Evolutionary conservation across 2,329 filamentous ascomycete genomes (phyloP).

Genomic region (Fusarium staphyleae): DNA sequence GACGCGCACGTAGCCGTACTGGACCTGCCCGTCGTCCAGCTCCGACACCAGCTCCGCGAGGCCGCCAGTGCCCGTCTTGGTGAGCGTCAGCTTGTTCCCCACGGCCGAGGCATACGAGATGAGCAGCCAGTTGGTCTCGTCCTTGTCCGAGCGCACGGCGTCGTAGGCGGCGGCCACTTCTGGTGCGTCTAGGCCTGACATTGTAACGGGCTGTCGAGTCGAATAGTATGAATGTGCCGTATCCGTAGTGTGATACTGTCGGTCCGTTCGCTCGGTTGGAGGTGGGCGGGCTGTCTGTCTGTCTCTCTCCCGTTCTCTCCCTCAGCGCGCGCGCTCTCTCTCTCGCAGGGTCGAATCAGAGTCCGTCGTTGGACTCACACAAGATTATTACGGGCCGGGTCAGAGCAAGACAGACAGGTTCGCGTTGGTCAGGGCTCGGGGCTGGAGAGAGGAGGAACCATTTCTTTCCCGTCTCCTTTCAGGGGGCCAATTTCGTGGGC

Average conservation of each 20-base stretch:
- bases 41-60: constrained; percentile 62
- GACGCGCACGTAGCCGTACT: constrained; percentile 71
- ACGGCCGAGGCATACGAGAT: constrained; percentile 64
- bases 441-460: not conserved
- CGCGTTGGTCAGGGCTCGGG: constrained; percentile 23
- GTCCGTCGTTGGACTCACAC: not conserved
- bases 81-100: constrained; percentile 64
- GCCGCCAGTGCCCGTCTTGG: constrained; percentile 66
- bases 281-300: not conserved
- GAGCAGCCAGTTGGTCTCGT: constrained; percentile 71
- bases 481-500: not conserved
- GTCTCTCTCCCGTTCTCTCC: not conserved
- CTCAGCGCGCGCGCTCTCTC: too few species aligned
- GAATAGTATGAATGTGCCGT: too few species aligned
- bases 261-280: constrained; percentile 9
- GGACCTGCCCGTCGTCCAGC: constrained; percentile 66
- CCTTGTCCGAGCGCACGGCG: constrained; percentile 71
- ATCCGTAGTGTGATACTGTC: too few species aligned
- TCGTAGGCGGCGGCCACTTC: constrained; percentile 71
- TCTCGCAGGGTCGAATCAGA: constrained; percentile 22
- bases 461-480: not conserved
- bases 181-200: constrained; percentile 64
- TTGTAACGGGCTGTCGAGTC: too few species aligned
- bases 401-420: constrained; percentile 6
- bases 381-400: constrained; percentile 26